A percentile compares a stretch with the other conserved stretches of the same genome.
Evolutionary conservation across 2,329 filamentous ascomycete species (phyloP).

Genomic region (Davidsoniella virescens): DNA sequence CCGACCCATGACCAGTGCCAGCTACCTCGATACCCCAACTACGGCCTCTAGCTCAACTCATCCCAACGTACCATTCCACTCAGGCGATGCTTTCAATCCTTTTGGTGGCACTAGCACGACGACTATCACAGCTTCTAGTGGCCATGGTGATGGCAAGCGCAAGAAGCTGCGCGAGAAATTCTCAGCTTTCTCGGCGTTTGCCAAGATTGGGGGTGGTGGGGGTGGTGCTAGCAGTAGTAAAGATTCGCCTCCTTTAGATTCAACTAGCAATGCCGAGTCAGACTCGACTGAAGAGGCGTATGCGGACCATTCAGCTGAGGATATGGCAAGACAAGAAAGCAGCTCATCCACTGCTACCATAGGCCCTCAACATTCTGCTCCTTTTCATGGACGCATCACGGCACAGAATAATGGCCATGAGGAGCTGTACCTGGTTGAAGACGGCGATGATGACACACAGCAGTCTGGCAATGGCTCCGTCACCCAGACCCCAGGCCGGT

Average conservation of each 20-base stretch:
- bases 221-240: neutral
- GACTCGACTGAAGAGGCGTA: neutral
- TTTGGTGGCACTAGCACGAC: conserved; percentile 13
- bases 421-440: conserved; percentile 12
- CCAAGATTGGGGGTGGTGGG: conserved; percentile 7
- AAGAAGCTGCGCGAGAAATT: conserved; percentile 10
- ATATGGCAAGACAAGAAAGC: conserved; percentile 1
- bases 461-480: too few species aligned
- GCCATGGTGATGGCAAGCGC: neutral
- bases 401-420: conserved; percentile 9
- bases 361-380: neutral
- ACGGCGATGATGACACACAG: neutral
- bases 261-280: too few species aligned
- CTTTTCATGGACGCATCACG: conserved; percentile 1
- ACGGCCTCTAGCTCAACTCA: neutral
- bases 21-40: conserved; percentile 14
- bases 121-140: conserved; percentile 17
- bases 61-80: neutral
- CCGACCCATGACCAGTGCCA: conserved; percentile 21
- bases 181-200: conserved; percentile 7
- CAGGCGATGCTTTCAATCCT: neutral
- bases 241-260: neutral
- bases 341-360: neutral
- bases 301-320: neutral
- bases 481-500: too few species aligned